Evolutionary conservation across 2,329 filamentous ascomycete species (phyloP).

Genomic region (Nothophoma quercina): DNA sequence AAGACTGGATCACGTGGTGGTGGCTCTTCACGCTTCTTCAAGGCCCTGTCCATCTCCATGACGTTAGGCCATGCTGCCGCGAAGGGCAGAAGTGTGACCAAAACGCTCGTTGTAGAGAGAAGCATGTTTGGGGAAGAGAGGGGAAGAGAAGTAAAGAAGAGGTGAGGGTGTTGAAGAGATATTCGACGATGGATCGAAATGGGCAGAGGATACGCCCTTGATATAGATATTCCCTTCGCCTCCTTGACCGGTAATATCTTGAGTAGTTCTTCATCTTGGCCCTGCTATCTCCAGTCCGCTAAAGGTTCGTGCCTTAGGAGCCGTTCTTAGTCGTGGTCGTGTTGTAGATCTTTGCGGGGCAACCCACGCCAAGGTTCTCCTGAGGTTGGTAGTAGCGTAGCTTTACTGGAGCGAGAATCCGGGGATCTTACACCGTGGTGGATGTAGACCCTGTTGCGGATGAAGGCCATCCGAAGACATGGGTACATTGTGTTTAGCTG

Average conservation of each 20-base stretch:
- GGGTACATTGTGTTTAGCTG: background rate
- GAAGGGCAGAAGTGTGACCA: constrained; percentile 15
- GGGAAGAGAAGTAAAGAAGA: background rate
- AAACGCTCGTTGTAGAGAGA: constrained; percentile 1
- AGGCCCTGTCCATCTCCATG: constrained; percentile 22
- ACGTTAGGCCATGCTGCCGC: constrained; percentile 21
- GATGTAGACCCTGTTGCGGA: background rate
- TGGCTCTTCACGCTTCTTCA: constrained; percentile 23
- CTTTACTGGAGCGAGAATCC: background rate
- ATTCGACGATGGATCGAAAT: background rate
- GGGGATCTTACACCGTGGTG: background rate
- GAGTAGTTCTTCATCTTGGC: background rate
- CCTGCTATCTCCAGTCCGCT: background rate
- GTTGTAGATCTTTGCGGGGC: constrained; percentile 10
- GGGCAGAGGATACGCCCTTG: background rate
- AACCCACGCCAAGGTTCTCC: background rate
- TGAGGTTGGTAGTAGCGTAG: background rate
- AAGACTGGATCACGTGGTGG: constrained; percentile 14
- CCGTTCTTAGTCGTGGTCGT: background rate
- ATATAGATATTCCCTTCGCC: background rate
- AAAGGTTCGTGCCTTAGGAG: background rate
- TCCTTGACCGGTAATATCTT: background rate
- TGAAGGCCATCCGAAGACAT: background rate
- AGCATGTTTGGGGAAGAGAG: constrained; percentile 1
- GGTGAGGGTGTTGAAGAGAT: background rate